phyloP scores from a whole-genome alignment of 1,139 yeast genomes.

The Geotrichum australiense region DNA sequence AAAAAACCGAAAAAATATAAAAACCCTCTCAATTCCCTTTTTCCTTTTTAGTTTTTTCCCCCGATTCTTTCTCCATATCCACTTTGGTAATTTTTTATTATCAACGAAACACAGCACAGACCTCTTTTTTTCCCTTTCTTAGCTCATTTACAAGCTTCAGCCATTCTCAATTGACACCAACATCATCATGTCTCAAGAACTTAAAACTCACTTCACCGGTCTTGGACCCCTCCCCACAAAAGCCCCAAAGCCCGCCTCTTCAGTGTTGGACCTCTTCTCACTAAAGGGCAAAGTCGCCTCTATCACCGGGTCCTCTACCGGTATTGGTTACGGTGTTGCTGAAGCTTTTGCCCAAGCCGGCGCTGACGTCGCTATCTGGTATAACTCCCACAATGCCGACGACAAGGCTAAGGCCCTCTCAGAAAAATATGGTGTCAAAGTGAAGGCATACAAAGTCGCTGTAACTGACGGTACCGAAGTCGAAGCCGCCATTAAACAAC shows the following conservation, averaged over 20 bases:
- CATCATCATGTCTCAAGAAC: slow-evolving; percentile 12
- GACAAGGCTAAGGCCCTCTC: slow-evolving; percentile 51
- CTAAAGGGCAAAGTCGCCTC: slow-evolving; percentile 80
- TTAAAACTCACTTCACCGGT: slow-evolving; percentile 30
- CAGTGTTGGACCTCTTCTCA: slow-evolving; percentile 33
- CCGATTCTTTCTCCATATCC: background rate
- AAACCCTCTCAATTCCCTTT: slow-evolving; percentile 7
- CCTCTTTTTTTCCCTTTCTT: background rate
- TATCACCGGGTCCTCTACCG: slow-evolving; percentile 83
- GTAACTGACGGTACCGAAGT: slow-evolving; percentile 56
- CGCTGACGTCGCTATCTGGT: slow-evolving; percentile 85
- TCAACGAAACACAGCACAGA: background rate
- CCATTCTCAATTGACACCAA: background rate
- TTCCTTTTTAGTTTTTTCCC: background rate
- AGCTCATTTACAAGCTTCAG: background rate
- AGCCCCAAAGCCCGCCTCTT: slow-evolving; percentile 30
- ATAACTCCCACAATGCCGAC: slow-evolving; percentile 57
- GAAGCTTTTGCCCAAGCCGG: slow-evolving; percentile 87
- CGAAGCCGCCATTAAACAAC: slow-evolving; percentile 48
- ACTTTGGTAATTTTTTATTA: background rate
- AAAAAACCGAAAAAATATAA: slow-evolving; percentile 15
- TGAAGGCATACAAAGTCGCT: slow-evolving; percentile 66
- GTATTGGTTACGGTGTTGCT: slow-evolving; percentile 81
- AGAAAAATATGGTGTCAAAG: slow-evolving; percentile 56
- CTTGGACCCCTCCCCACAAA: slow-evolving; percentile 33